Conservation (phyloP, 2,329 filamentous ascomycete genomes). For the Dothidotthia symphoricarpi region DNA sequence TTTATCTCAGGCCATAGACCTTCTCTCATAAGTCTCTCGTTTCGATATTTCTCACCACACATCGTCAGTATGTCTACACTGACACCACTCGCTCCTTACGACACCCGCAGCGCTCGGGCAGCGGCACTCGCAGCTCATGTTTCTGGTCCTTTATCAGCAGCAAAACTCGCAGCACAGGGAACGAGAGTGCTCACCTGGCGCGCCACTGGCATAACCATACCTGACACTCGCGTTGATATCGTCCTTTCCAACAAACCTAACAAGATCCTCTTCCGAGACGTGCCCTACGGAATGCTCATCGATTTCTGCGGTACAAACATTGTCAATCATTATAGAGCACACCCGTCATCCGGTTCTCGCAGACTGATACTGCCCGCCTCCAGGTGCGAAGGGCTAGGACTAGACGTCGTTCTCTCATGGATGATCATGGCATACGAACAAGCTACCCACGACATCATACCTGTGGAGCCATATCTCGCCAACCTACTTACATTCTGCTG, state of each 20-base stretch:
- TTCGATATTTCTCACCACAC: too few species aligned
- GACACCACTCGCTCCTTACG: too few species aligned
- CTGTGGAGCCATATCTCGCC: neutral
- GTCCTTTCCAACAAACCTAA: neutral
- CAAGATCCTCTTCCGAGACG: neutral
- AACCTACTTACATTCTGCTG: neutral
- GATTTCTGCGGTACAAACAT: neutral
- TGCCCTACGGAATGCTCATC: neutral
- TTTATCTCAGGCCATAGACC: too few species aligned
- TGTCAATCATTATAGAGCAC: neutral
- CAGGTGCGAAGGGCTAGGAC: neutral
- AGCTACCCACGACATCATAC: neutral
- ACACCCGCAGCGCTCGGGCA: too few species aligned
- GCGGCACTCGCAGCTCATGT: too few species aligned
- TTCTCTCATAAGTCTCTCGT: too few species aligned
- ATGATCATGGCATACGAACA: neutral
- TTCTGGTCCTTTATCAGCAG: too few species aligned
- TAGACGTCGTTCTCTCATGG: neutral
- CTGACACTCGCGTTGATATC: neutral
- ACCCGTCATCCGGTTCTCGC: neutral
- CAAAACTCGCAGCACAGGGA: too few species aligned
- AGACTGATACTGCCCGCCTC: constrained; percentile 1
- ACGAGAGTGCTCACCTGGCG: too few species aligned
- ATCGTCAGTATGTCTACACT: too few species aligned
- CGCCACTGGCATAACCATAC: too few species aligned